Evolutionary conservation across 768 basidiomycete genomes (phyloP), one percentile per base, ranked within the genome.

Genomic region (Lactarius quietus): DNA sequence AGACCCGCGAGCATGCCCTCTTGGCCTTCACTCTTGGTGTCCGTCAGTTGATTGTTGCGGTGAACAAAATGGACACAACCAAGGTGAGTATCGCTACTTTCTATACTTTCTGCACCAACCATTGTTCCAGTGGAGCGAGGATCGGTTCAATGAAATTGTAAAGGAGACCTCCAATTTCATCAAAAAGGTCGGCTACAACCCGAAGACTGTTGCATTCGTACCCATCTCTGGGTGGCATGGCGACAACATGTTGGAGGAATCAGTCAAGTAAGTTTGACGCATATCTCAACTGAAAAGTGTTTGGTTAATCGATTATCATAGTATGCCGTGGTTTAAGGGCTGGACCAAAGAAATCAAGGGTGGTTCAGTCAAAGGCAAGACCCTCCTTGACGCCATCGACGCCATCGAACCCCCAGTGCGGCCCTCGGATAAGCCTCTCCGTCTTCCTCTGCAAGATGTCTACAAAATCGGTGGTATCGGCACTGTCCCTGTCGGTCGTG

Each of bases 401-500:
- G 95, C 95, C 78, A 99, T 99, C 75, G 97, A 99, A 76, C 95
- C 97, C 75, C 97, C 97, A 69, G 79, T 82, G 71, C 93, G 97
- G 79, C 97, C 97, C 69, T 89, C 91, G 77, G 97, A 99, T 84
- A 98, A 98, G 86, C 96, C 97, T 73, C 97, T 99, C 83, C 95
- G 97, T 82, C 95, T 99, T 72, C 95, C 96, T 74, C 94, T 97
- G 79, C 96, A 99, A 88, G 97, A 99, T 87, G 97, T 99, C 76
- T 98, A 99, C 93, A 99, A 99, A 87, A 99, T 99, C 74, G 97
- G 97, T 82, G 97, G 97, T 93, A 99, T 99, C 72, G 97, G 97
- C 72, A 99, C 97, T 74, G 97, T 99, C 75, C 97, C 97, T 78
- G 97, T 99, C 82, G 97, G 97, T 78, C 97, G 97, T 92, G 97